These are phyloP conservation scores for Fusarium sororula DNA, from an alignment of 2,329 filamentous ascomycete genomes.

Conservation along the genomic window DNA sequence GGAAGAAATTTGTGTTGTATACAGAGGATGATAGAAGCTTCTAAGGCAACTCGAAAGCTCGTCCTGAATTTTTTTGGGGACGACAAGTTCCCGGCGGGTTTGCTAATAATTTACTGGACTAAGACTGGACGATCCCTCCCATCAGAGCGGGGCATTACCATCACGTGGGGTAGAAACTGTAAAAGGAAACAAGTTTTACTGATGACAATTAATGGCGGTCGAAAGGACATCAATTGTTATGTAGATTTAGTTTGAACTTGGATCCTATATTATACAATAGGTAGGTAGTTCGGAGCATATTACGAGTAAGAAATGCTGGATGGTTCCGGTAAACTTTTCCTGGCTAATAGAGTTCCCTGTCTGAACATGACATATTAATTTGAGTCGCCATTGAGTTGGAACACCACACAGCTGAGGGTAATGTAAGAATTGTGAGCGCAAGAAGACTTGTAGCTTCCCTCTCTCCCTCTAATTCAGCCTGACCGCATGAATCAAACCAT, in stretches of 20 bases:
- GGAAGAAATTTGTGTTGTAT: constrained; percentile 23
- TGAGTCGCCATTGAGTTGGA: neutral
- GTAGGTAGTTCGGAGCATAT: neutral
- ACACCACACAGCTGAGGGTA: neutral
- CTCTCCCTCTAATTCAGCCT: neutral
- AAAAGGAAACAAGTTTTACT: neutral
- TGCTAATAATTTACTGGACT: constrained; percentile 26
- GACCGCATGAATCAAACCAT: neutral
- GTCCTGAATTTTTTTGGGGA: constrained; percentile 40
- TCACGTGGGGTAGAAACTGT: constrained; percentile 25
- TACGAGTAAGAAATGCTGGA: neutral
- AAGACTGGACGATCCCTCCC: constrained; percentile 29
- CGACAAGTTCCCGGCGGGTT: constrained; percentile 18
- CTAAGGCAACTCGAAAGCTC: constrained; percentile 22
- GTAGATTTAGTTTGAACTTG: neutral
- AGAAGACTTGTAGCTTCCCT: neutral
- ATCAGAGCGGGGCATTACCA: constrained; percentile 21
- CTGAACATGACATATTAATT: neutral
- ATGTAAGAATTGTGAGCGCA: neutral
- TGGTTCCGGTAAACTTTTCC: neutral
- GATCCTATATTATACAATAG: neutral
- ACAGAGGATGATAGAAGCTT: constrained; percentile 37
- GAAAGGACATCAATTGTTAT: neutral
- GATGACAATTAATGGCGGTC: neutral
- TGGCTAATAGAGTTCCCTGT: neutral